Conservation (phyloP, 148 eudicot species). For the Gaultheria prostrata region DNA sequence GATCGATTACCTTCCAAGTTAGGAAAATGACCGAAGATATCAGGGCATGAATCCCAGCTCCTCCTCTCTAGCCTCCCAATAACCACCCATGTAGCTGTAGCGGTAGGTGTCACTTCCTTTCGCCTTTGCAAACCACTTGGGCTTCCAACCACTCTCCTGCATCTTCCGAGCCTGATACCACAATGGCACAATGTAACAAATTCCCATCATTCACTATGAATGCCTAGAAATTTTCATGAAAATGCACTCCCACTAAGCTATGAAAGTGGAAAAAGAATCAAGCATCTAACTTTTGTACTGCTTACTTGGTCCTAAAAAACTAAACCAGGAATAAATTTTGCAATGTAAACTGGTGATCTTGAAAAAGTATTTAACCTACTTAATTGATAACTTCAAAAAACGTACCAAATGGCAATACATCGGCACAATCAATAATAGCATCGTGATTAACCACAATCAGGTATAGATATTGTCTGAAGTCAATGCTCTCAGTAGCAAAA, state of each 20-base stretch:
- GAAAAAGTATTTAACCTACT: background rate
- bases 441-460: background rate
- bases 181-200: background rate
- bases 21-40: conserved; percentile 75
- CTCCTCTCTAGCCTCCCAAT: conserved; percentile 85
- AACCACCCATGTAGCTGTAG: conserved; percentile 77
- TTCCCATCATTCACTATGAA: background rate
- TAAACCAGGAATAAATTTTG: background rate
- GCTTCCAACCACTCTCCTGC: conserved; percentile 95
- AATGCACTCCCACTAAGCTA: background rate
- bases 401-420: background rate
- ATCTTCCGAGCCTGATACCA: conserved; percentile 68
- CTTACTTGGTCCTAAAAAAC: background rate
- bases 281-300: background rate
- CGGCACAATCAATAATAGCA: background rate
- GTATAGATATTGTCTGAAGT: no score
- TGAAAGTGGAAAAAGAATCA: background rate
- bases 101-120: conserved; percentile 52
- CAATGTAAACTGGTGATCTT: background rate
- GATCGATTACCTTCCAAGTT: no score
- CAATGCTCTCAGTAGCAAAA: no score
- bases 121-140: conserved; percentile 77
- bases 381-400: background rate
- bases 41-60: conserved; percentile 77
- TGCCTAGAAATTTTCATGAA: background rate